Evolutionary conservation across 73 alveolate species (phyloP), one percentile per base, ranked within the genome.

Genomic region (Symbiodinium pilosum): DNA sequence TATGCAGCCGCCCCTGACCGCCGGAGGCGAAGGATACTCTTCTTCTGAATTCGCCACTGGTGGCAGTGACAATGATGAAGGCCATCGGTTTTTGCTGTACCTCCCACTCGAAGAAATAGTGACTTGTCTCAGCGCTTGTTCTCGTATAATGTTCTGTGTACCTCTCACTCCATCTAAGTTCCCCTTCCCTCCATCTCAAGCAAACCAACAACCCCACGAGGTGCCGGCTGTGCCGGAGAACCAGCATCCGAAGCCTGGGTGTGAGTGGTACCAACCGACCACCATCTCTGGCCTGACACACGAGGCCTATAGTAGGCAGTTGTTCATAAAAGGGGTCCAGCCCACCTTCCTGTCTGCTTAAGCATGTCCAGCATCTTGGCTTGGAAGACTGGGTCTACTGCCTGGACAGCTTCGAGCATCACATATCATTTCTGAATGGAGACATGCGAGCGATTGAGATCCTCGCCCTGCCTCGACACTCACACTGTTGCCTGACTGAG

Each of bases 191-290:
- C 99, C 73, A 99, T 99, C 56, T 32, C 52, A 20, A 8, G 51
- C 3, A 8, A 77, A 6, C 14, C n/a, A n/a, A n/a, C n/a, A n/a
- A n/a, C n/a, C n/a, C n/a, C n/a, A n/a, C n/a, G n/a, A 43, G 77
- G 94, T 24, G 43, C 39, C 92, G 30, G 34, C 92, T 6, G 99
- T 99, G 84, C 99, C 99, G 64, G 99, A 99, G 84, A 99, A 99
- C 99, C 99, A 99, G 93, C 99, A 99, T 30, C 99, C 99, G 95
- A 99, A 99, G 59, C 99, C 99, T 30, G 99, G 99, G 99, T 99
- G 99, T 92, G 99, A 99, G 99, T 99, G 99, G 93, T 99, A 99
- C 99, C 99, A 99, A 30, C 99, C 99, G 64, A 99, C 99, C 81
- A 99, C 99, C 99, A 99, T 99, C 93, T 99, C 99, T 86, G 99